These are phyloP conservation scores for Trypanosoma lewisi DNA, from an alignment of 208 protist species.

Conservation along the genomic window DNA sequence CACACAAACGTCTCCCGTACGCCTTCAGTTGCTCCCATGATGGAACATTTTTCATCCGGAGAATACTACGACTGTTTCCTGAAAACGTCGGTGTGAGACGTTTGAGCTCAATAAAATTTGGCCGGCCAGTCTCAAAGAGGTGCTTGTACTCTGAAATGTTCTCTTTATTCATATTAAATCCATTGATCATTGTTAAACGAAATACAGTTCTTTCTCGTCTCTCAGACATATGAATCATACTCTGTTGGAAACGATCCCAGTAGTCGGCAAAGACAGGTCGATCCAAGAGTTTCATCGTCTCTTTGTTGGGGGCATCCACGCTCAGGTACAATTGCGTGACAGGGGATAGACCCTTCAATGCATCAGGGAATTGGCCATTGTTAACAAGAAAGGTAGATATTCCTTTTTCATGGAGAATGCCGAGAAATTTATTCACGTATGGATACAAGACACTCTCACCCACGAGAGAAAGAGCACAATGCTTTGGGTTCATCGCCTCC, in stretches of 20 bases:
- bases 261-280: conserved; percentile 91
- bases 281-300: conserved; percentile 91
- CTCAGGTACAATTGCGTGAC: conserved; percentile 95
- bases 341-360: conserved; percentile 49
- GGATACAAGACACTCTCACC: conserved; percentile 96
- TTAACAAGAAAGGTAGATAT: conserved; percentile 95
- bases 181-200: conserved; percentile 95
- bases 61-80: conserved; percentile 60
- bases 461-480: conserved; percentile 95
- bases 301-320: conserved; percentile 90
- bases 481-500: conserved; percentile 82
- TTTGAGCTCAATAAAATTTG: conserved; percentile 95
- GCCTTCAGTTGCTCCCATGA: conserved; percentile 84
- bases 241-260: conserved; percentile 93
- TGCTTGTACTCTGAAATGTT: conserved; percentile 89
- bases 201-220: conserved; percentile 95
- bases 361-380: conserved; percentile 91
- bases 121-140: conserved; percentile 82
- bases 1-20: conserved; percentile 68
- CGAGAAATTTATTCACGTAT: conserved; percentile 91
- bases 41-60: conserved; percentile 94
- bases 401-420: conserved; percentile 60
- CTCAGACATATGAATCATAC: conserved; percentile 82
- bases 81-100: conserved; percentile 92
- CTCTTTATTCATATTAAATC: conserved; percentile 89